Evolutionary conservation across 805 yeast species (phyloP).

Genomic region (Metschnikowia reukaufii): DNA sequence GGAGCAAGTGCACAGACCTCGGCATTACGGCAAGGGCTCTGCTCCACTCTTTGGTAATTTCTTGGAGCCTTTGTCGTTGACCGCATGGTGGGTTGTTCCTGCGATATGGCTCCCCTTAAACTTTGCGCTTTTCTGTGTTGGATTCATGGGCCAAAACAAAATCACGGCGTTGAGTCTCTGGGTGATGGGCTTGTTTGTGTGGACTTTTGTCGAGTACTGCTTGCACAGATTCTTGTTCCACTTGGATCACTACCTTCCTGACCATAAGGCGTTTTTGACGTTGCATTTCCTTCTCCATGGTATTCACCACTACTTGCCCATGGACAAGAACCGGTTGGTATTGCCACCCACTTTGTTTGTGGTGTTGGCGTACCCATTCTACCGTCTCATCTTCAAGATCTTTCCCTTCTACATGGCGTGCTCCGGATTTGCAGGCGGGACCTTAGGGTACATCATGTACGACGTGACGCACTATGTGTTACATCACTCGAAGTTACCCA

Average conservation of each 20-base stretch:
- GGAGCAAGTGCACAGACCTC: slow-evolving; percentile 96
- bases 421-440: slow-evolving; percentile 93
- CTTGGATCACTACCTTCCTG: slow-evolving; percentile 83
- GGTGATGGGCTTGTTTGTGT: slow-evolving; percentile 78
- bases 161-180: slow-evolving; percentile 57
- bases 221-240: slow-evolving; percentile 94
- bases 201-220: slow-evolving; percentile 90
- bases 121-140: slow-evolving; percentile 58
- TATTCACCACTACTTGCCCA: slow-evolving; percentile 94
- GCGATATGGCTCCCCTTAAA: slow-evolving; percentile 83
- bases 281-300: slow-evolving; percentile 93
- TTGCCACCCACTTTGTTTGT: slow-evolving; percentile 92
- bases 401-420: slow-evolving; percentile 85
- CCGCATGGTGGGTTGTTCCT: slow-evolving; percentile 96
- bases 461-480: slow-evolving; percentile 93
- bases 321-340: slow-evolving; percentile 91
- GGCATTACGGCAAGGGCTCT: slow-evolving; percentile 96
- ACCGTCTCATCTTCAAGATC: slow-evolving; percentile 68
- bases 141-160: slow-evolving; percentile 50
- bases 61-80: slow-evolving; percentile 84
- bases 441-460: slow-evolving; percentile 87
- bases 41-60: slow-evolving; percentile 96
- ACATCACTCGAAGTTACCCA: slow-evolving; percentile 85
- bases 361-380: slow-evolving; percentile 74
- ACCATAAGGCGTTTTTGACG: slow-evolving; percentile 69